Percentiles rank a stretch among this genome's conserved stretches.
Evolutionary conservation across 768 basidiomycete species (phyloP).

Genomic region (Mycena filopes): DNA sequence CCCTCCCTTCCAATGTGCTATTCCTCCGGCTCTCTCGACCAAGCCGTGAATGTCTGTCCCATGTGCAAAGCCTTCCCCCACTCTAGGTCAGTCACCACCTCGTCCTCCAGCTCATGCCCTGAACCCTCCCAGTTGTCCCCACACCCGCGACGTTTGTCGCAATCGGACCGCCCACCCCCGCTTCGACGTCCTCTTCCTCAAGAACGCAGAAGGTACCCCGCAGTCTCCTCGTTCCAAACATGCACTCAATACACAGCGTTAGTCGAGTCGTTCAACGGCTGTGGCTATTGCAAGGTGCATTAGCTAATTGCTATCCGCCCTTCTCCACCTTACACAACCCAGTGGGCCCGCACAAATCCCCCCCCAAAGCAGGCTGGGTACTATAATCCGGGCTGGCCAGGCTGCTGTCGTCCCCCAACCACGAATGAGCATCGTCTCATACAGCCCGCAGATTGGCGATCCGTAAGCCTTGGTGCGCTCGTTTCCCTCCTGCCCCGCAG

Average conservation of each 20-base stretch:
- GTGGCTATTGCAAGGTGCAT: slow-evolving; percentile 89
- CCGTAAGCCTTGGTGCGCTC: slow-evolving; percentile 63
- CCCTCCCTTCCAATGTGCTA: slow-evolving; percentile 68
- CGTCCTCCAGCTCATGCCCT: slow-evolving; percentile 34
- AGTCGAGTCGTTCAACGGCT: slow-evolving; percentile 88
- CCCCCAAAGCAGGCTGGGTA: slow-evolving; percentile 64
- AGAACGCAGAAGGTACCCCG: slow-evolving; percentile 85
- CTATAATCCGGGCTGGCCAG: slow-evolving; percentile 86
- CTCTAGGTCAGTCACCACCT: slow-evolving; percentile 56
- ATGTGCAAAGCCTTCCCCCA: slow-evolving; percentile 88
- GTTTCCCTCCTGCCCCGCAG: slow-evolving; percentile 15
- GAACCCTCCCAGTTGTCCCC: slow-evolving; percentile 73
- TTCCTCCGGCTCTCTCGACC: slow-evolving; percentile 73
- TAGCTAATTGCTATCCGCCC: slow-evolving; percentile 14
- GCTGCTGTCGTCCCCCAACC: slow-evolving; percentile 85
- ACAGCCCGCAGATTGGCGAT: slow-evolving; percentile 81
- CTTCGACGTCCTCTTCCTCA: slow-evolving; percentile 81
- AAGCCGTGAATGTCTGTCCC: slow-evolving; percentile 74
- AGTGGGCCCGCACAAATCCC: slow-evolving; percentile 80
- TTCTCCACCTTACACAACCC: slow-evolving; percentile 39
- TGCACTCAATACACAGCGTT: slow-evolving; percentile 32
- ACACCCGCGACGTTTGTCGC: slow-evolving; percentile 78
- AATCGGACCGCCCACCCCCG: slow-evolving; percentile 81
- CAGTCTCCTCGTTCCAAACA: slow-evolving; percentile 18
- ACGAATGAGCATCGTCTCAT: slow-evolving; percentile 69